These are phyloP conservation scores for Recurvomyces mirabilis DNA, from an alignment of 495 filamentous ascomycete species.

Conservation along the genomic window DNA sequence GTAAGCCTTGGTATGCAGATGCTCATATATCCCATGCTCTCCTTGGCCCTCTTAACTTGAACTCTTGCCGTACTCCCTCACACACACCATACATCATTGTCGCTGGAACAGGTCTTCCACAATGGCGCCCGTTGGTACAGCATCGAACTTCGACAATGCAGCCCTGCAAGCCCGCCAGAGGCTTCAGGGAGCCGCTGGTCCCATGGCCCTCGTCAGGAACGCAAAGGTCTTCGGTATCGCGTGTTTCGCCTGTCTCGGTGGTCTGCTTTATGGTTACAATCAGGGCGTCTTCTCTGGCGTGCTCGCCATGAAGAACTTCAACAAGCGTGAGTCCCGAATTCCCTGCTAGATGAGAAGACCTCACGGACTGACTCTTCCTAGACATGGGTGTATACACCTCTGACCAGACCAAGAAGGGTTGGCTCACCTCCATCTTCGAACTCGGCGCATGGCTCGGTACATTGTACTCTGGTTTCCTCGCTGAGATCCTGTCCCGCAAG, in stretches of 20 bases:
- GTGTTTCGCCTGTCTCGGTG: constrained; percentile 68
- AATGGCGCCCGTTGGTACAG: constrained; percentile 33
- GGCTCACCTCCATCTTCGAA: constrained; percentile 70
- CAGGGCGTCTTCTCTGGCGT: constrained; percentile 73
- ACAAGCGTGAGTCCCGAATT: constrained; percentile 18
- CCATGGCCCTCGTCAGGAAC: constrained; percentile 55
- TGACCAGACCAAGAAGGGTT: constrained; percentile 58
- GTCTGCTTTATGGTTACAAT: constrained; percentile 46
- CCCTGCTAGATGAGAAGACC: constrained; percentile 1
- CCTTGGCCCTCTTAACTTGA: too few species aligned
- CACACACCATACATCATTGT: too few species aligned
- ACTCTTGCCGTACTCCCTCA: too few species aligned
- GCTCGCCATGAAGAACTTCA: constrained; percentile 50
- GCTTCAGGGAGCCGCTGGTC: constrained; percentile 53
- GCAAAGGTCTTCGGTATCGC: constrained; percentile 60
- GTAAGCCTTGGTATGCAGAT: too few species aligned
- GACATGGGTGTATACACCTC: constrained; percentile 55
- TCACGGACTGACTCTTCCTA: constrained; percentile 28
- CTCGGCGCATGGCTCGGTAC: constrained; percentile 75
- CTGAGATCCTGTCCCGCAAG: constrained; percentile 63
- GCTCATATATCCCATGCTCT: too few species aligned
- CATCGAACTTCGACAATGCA: constrained; percentile 42
- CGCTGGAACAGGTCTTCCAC: too few species aligned
- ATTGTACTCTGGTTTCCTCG: constrained; percentile 62
- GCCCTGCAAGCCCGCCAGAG: constrained; percentile 53